Evolutionary conservation across 1,139 yeast genomes (phyloP).

Genomic region (Meyerozyma athensensis): DNA sequence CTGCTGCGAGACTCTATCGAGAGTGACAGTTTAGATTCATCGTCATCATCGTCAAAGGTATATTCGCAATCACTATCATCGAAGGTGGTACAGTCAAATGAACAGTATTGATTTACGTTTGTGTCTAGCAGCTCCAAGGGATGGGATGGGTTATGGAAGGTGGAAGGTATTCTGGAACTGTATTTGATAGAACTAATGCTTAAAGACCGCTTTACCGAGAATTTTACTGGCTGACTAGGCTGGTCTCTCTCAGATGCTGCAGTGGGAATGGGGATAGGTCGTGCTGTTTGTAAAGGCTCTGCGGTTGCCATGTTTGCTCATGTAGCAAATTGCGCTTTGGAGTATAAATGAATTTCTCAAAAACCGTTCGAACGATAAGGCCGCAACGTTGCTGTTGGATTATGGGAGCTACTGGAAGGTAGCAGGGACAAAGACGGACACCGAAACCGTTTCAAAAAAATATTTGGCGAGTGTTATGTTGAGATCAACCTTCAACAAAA

Average conservation of each 20-base stretch:
- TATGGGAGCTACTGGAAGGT: no score
- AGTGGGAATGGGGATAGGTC: not conserved
- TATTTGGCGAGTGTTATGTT: no score
- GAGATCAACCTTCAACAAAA: no score
- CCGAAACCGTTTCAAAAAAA: no score
- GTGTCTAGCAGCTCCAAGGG: not conserved
- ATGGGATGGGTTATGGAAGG: not conserved
- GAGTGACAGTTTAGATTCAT: conserved; percentile 2
- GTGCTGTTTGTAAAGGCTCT: not conserved
- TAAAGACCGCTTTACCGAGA: not conserved
- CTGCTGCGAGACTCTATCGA: not conserved
- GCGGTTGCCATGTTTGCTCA: not conserved
- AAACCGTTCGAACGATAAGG: no score
- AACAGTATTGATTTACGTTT: not conserved
- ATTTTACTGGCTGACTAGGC: not conserved
- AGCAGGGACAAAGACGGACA: no score
- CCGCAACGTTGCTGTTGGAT: no score
- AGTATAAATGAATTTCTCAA: no score
- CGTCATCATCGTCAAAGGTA: not conserved
- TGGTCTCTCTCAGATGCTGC: not conserved
- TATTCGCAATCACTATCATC: not conserved
- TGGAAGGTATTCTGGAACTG: not conserved
- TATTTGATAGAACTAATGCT: conserved; percentile 3
- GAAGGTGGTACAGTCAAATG: not conserved
- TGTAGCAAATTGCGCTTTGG: not conserved